Conservation (phyloP, 192 early-diverging fungal genomes). For the Backusella liffmaniae region DNA sequence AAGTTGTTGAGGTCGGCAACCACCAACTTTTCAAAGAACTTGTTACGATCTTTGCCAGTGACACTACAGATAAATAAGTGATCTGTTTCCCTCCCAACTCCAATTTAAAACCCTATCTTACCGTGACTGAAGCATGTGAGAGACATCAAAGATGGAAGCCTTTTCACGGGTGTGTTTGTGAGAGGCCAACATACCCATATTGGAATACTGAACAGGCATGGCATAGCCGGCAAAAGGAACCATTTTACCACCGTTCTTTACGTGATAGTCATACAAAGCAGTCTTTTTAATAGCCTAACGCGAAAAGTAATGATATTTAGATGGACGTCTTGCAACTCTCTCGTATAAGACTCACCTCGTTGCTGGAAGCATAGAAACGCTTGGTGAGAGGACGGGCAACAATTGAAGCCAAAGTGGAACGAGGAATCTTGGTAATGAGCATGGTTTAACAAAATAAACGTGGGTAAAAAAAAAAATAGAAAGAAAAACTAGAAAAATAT, state of each 20-base stretch:
- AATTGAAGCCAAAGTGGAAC: not conserved
- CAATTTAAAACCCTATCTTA: constrained; percentile 26
- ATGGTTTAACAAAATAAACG: not conserved
- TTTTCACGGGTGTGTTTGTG: constrained; percentile 87
- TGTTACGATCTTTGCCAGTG: constrained; percentile 80
- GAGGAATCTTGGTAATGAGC: constrained; percentile 6
- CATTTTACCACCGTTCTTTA: constrained; percentile 91
- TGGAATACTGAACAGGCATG: constrained; percentile 93
- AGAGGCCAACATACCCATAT: constrained; percentile 82
- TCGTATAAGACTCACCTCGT: not conserved
- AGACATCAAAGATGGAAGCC: constrained; percentile 96
- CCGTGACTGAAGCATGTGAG: constrained; percentile 96
- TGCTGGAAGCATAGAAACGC: constrained; percentile 16
- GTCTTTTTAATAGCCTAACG: constrained; percentile 62
- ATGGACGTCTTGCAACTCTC: no score
- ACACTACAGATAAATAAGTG: constrained; percentile 46
- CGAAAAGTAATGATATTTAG: not conserved
- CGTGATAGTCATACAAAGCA: constrained; percentile 90
- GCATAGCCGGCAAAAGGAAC: constrained; percentile 96
- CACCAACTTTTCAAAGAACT: constrained; percentile 88
- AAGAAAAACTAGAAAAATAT: not conserved
- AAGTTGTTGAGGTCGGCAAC: constrained; percentile 88
- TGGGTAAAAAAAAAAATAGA: constrained; percentile 1
- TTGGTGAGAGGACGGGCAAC: not conserved
- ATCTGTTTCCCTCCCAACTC: not conserved